Conservation (phyloP, 2,329 filamentous ascomycete genomes). For the Cordyceps militaris region DNA sequence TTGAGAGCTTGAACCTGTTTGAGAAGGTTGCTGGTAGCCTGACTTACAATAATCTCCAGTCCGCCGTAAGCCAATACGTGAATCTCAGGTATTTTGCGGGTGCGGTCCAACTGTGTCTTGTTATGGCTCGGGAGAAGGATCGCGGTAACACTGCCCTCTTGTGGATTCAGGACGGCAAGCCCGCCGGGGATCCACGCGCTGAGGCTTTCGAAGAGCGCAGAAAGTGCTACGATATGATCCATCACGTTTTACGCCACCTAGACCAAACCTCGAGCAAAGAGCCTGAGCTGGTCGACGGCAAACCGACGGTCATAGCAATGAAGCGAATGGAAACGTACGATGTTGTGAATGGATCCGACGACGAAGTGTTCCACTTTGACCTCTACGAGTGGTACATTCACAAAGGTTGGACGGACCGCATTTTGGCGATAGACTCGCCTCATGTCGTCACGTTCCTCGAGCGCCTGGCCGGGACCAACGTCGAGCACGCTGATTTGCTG, state of each 20-base stretch:
- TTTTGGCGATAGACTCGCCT: slow-evolving; percentile 76
- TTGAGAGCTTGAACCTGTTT: slow-evolving; percentile 84
- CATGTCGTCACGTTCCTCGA: slow-evolving; percentile 83
- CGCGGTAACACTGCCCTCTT: slow-evolving; percentile 76
- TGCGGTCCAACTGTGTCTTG: slow-evolving; percentile 79
- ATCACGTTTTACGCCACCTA: slow-evolving; percentile 69
- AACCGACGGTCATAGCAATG: slow-evolving; percentile 65
- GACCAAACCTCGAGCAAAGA: slow-evolving; percentile 63
- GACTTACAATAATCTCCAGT: slow-evolving; percentile 70
- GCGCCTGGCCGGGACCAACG: slow-evolving; percentile 63
- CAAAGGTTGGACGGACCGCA: slow-evolving; percentile 75
- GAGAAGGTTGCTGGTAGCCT: slow-evolving; percentile 80
- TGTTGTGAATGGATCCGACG: slow-evolving; percentile 78
- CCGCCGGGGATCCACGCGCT: slow-evolving; percentile 61
- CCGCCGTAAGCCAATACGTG: slow-evolving; percentile 73
- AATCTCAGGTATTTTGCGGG: slow-evolving; percentile 84
- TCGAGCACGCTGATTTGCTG: slow-evolving; percentile 78
- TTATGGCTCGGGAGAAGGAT: slow-evolving; percentile 77
- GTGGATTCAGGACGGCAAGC: slow-evolving; percentile 81
- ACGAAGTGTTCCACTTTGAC: slow-evolving; percentile 91
- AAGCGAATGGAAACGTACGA: slow-evolving; percentile 84
- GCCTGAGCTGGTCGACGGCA: slow-evolving; percentile 70
- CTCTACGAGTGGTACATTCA: slow-evolving; percentile 97
- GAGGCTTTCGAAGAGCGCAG: slow-evolving; percentile 63
- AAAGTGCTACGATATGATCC: slow-evolving; percentile 79